Conservation (phyloP, 164 flowering plant genomes). For the Nymphaea colorata region DNA sequence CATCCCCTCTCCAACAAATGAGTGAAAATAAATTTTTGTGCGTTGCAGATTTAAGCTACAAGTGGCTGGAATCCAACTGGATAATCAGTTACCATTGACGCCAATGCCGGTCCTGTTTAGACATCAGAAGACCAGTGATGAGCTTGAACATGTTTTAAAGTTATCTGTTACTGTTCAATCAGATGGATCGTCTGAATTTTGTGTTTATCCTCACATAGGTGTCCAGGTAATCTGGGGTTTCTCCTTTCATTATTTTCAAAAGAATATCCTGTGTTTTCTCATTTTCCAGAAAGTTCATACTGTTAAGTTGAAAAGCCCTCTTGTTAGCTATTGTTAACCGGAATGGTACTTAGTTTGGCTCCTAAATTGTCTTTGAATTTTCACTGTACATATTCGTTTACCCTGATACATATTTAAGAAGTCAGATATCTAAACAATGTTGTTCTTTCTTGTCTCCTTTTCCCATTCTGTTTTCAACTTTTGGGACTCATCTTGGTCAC, state of each 20-base stretch:
- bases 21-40: no score
- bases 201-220: constrained; percentile 83
- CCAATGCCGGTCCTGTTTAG: constrained; percentile 97
- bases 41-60: constrained; percentile 64
- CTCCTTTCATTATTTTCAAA: not conserved
- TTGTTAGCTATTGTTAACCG: no score
- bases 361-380: no score
- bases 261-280: not conserved
- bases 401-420: no score
- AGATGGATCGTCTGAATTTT: constrained; percentile 66
- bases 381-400: no score
- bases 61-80: constrained; percentile 79
- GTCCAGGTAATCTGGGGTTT: constrained; percentile 38
- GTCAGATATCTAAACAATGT: no score
- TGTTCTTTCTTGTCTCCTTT: no score
- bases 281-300: not conserved
- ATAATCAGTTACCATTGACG: constrained; percentile 87
- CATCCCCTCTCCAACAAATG: no score
- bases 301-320: no score
- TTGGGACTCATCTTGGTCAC: no score
- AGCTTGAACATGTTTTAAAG: constrained; percentile 67
- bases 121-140: constrained; percentile 67
- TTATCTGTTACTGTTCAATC: constrained; percentile 70
- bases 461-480: no score
- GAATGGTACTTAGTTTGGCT: no score